These are phyloP conservation scores for Aspergillus unguis DNA, from an alignment of 2,329 filamentous ascomycete genomes.

Conservation along the genomic window DNA sequence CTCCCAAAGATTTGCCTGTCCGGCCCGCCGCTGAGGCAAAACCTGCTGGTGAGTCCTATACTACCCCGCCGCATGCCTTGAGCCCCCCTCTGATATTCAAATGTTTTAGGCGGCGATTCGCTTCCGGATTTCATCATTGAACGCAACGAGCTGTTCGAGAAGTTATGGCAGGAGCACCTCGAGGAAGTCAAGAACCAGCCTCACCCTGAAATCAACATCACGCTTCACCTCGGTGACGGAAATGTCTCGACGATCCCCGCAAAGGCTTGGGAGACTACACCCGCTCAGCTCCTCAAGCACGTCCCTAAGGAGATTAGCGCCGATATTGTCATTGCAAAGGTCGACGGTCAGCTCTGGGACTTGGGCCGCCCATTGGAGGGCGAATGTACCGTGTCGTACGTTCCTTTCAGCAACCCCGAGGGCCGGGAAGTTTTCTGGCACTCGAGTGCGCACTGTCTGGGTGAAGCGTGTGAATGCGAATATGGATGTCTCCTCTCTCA, in stretches of 20 bases:
- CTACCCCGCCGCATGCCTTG: slow-evolving; percentile 35
- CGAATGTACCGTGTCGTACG: slow-evolving; percentile 77
- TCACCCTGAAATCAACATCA: slow-evolving; percentile 49
- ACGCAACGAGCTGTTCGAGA: slow-evolving; percentile 82
- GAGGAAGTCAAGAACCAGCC: slow-evolving; percentile 62
- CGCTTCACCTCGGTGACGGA: slow-evolving; percentile 43
- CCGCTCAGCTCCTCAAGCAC: slow-evolving; percentile 73
- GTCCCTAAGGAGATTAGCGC: slow-evolving; percentile 80
- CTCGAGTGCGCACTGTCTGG: slow-evolving; percentile 91
- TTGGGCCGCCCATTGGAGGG: slow-evolving; percentile 84
- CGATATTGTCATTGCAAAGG: slow-evolving; percentile 76
- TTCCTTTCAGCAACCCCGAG: slow-evolving; percentile 72
- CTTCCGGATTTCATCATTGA: slow-evolving; percentile 76
- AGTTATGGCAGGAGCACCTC: slow-evolving; percentile 78
- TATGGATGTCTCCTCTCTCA: slow-evolving; percentile 93
- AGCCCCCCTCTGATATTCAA: slow-evolving; percentile 23
- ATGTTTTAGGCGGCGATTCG: slow-evolving; percentile 30
- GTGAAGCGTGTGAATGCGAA: slow-evolving; percentile 84
- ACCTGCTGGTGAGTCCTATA: slow-evolving; percentile 22
- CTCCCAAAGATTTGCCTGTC: slow-evolving; percentile 36
- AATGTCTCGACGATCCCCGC: slow-evolving; percentile 50
- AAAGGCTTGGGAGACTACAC: slow-evolving; percentile 89
- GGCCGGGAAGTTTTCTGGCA: slow-evolving; percentile 98
- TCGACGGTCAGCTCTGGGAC: slow-evolving; percentile 87
- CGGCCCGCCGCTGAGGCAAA: slow-evolving; percentile 32